phyloP scores from a whole-genome alignment of 169 alveolate genomes.

The Babesia sp. region DNA sequence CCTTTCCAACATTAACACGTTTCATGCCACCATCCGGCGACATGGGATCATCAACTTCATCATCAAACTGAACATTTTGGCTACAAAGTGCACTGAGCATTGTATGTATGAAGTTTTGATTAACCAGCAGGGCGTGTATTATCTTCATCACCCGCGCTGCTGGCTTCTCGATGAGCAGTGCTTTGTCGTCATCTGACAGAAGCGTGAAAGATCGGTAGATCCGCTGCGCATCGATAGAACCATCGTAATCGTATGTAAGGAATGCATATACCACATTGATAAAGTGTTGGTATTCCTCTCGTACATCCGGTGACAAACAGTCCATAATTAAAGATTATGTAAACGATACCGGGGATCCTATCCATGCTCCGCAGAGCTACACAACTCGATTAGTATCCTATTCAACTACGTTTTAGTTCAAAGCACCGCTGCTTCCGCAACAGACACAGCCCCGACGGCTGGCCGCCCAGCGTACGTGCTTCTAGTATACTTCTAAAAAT shows the following conservation, averaged over 20 bases:
- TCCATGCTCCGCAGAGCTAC: not conserved
- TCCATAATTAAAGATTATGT: slow-evolving; percentile 27
- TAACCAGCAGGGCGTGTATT: slow-evolving; percentile 30
- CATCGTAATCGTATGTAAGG: slow-evolving; percentile 60
- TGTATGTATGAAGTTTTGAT: slow-evolving; percentile 41
- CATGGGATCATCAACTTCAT: slow-evolving; percentile 17
- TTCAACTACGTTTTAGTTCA: no score
- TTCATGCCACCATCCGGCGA: not conserved
- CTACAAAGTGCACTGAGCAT: slow-evolving; percentile 41
- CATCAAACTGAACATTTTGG: not conserved
- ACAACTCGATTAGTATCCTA: no score
- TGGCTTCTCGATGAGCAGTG: slow-evolving; percentile 56
- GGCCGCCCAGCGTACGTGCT: no score
- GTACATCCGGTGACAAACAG: slow-evolving; percentile 5
- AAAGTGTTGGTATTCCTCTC: slow-evolving; percentile 65
- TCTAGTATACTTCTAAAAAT: no score
- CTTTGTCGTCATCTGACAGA: slow-evolving; percentile 58
- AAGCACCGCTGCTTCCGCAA: no score
- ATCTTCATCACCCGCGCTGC: slow-evolving; percentile 48
- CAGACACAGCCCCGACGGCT: no score
- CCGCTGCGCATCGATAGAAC: slow-evolving; percentile 52
- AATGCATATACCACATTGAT: slow-evolving; percentile 57
- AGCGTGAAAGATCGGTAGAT: slow-evolving; percentile 54
- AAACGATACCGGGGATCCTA: not conserved
- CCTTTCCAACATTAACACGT: not conserved